Evolutionary conservation across 768 basidiomycete species (phyloP), one percentile per base, ranked within the genome.

Genomic region (Lentinus tigrinus): DNA sequence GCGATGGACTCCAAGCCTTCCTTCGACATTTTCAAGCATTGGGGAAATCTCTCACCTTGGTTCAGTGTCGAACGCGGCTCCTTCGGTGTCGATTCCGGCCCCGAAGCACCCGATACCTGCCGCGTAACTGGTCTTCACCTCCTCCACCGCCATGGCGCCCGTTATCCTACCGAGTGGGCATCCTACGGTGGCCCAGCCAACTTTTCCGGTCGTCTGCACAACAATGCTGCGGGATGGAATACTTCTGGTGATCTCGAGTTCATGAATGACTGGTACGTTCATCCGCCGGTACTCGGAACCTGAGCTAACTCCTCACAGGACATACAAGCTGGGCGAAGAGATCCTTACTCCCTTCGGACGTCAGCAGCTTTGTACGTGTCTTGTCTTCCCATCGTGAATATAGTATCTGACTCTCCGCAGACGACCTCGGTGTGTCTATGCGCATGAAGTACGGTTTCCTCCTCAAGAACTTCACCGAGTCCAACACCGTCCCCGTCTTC

Each of bases 41-140:
- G 92, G 92, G 92, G 92, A 1, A 93, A 93, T 66, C 70, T 92
- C 40, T 87, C 88, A 1, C 92, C 92, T 11, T 94, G 92, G 92
- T 93, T 87, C 69, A 90, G 87, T 62, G 85, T 91, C 19, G 76
- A 77, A 17, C 76, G 74, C 42, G 80, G 77, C 13, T 75, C 81
- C 1, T 94, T 92, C 72, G 91, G 92, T 0, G 61, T 93, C 10
- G 81, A 92, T 63, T 87, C 90, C 0, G 78, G 79, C 5, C 85
- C 90, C 0, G 86, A 84, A 37, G 78, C 84, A 1, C 92, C 92
- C 4, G 77, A 85, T 24, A 83, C 78, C 4, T 94, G 92, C 67
- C 74, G 77, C 11, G 72, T 93, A 37, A 89, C 85, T 36, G 91
- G 87, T 2, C 70, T 93, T 60, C 90, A 93, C 70, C 73, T 93